Percentiles rank a stretch among this genome's conserved stretches.
These are phyloP conservation scores for Xylariaceae sp. DNA, from an alignment of 2,329 filamentous ascomycete genomes.

Conservation along the genomic window DNA sequence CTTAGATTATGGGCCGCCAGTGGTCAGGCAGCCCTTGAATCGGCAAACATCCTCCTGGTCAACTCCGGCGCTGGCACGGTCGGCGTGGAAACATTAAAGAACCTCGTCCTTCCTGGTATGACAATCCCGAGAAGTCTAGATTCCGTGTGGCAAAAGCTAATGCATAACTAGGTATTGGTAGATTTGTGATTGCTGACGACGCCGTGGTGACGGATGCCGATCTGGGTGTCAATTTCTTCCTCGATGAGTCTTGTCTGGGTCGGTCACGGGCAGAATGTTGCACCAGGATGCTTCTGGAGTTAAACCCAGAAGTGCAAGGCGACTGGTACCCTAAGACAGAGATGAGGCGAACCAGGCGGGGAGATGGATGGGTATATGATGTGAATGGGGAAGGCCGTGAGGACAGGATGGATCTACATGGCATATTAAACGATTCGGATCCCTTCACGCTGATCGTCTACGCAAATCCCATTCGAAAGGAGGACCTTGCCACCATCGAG, in stretches of 20 bases:
- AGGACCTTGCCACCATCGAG: slow-evolving; percentile 43
- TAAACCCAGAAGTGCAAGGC: slow-evolving; percentile 89
- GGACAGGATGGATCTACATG: slow-evolving; percentile 35
- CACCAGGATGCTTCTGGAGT: slow-evolving; percentile 71
- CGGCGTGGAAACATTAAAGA: slow-evolving; percentile 90
- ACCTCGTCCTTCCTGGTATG: slow-evolving; percentile 88
- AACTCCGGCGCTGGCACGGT: slow-evolving; percentile 85
- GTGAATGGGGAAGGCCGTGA: no score
- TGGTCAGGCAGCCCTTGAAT: slow-evolving; percentile 85
- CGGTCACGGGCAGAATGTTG: slow-evolving; percentile 75
- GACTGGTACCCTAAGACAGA: slow-evolving; percentile 57
- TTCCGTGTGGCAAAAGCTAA: no score
- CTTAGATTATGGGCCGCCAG: slow-evolving; percentile 91
- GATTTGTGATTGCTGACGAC: slow-evolving; percentile 86
- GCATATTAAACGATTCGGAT: slow-evolving; percentile 38
- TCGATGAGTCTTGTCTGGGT: slow-evolving; percentile 74
- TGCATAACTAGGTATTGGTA: slow-evolving; percentile 63
- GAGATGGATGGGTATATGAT: no score
- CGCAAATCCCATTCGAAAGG: slow-evolving; percentile 44
- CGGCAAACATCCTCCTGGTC: slow-evolving; percentile 84
- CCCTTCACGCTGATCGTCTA: slow-evolving; percentile 54
- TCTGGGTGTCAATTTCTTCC: slow-evolving; percentile 94
- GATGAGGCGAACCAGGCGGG: no score
- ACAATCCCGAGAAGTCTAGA: no score
- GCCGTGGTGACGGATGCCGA: slow-evolving; percentile 74